Conservation (phyloP, 192 early-diverging fungal species). For the Coemansia asiatica region DNA sequence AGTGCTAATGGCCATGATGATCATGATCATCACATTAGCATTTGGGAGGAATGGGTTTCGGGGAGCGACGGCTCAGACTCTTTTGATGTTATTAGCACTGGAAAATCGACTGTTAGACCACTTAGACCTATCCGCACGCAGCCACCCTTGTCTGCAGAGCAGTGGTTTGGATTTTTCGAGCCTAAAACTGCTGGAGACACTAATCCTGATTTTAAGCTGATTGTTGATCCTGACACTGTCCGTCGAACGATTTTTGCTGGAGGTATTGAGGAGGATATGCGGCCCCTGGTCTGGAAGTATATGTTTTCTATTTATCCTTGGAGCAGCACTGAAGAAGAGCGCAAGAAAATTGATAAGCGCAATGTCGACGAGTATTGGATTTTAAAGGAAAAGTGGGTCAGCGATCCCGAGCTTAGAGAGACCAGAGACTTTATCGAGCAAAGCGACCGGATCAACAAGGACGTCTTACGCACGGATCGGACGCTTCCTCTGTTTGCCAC, state of each 20-base stretch:
- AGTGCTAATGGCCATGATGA: slow-evolving; percentile 1
- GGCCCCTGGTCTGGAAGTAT: slow-evolving; percentile 88
- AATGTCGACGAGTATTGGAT: slow-evolving; percentile 64
- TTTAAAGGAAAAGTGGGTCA: slow-evolving; percentile 68
- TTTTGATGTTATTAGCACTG: slow-evolving; percentile 50
- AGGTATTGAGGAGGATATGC: slow-evolving; percentile 77
- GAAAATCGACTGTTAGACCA: slow-evolving; percentile 34
- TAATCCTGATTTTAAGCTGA: slow-evolving; percentile 45
- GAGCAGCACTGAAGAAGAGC: slow-evolving; percentile 73
- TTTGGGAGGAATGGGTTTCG: slow-evolving; percentile 56
- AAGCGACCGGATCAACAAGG: slow-evolving; percentile 84
- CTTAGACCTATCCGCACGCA: slow-evolving; percentile 44
- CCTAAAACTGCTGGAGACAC: slow-evolving; percentile 8
- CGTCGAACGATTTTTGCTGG: slow-evolving; percentile 67
- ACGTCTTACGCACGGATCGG: slow-evolving; percentile 94
- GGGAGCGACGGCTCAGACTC: slow-evolving; percentile 45
- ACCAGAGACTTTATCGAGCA: slow-evolving; percentile 69
- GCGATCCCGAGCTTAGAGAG: slow-evolving; percentile 58
- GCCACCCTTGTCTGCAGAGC: slow-evolving; percentile 60
- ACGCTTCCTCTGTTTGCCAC: slow-evolving; percentile 77
- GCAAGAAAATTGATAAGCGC: slow-evolving; percentile 59
- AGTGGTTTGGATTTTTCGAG: slow-evolving; percentile 75
- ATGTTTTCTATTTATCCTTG: slow-evolving; percentile 83
- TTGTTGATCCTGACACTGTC: slow-evolving; percentile 55
- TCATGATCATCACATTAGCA: slow-evolving; percentile 16